These are phyloP conservation scores for Aspergillus amoenus DNA, from an alignment of 2,329 filamentous ascomycete genomes.

Conservation along the genomic window DNA sequence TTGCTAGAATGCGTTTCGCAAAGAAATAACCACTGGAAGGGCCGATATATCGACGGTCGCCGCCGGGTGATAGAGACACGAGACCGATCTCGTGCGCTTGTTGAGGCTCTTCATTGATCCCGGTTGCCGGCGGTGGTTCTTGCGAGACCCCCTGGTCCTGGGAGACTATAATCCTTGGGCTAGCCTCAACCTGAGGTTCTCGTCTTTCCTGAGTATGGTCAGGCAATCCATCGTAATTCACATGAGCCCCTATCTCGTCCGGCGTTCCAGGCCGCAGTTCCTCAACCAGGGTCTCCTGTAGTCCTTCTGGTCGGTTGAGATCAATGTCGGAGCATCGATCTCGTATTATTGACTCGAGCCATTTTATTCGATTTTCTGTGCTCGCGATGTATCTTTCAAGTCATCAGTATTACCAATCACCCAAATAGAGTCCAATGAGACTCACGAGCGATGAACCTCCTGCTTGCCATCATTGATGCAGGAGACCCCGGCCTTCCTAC, in stretches of 20 bases:
- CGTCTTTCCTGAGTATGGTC: neutral
- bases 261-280: neutral
- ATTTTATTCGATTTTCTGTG: constrained; percentile 44
- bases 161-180: neutral
- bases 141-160: neutral
- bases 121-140: neutral
- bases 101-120: constrained; percentile 6
- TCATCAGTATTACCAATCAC: neutral
- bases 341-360: constrained; percentile 49
- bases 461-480: constrained; percentile 50
- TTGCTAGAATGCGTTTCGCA: constrained; percentile 50
- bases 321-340: constrained; percentile 46
- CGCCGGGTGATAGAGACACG: constrained; percentile 51
- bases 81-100: constrained; percentile 54
- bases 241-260: neutral
- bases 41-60: constrained; percentile 53
- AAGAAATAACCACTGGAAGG: constrained; percentile 58
- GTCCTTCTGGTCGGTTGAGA: constrained; percentile 25
- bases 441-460: constrained; percentile 46
- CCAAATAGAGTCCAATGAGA: neutral
- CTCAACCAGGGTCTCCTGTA: neutral
- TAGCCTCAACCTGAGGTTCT: neutral
- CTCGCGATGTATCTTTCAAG: constrained; percentile 34
- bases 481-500: constrained; percentile 41
- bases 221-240: neutral